Evolutionary conservation across 129 eudicot species (phyloP).

Genomic region (Apium graveolens): DNA sequence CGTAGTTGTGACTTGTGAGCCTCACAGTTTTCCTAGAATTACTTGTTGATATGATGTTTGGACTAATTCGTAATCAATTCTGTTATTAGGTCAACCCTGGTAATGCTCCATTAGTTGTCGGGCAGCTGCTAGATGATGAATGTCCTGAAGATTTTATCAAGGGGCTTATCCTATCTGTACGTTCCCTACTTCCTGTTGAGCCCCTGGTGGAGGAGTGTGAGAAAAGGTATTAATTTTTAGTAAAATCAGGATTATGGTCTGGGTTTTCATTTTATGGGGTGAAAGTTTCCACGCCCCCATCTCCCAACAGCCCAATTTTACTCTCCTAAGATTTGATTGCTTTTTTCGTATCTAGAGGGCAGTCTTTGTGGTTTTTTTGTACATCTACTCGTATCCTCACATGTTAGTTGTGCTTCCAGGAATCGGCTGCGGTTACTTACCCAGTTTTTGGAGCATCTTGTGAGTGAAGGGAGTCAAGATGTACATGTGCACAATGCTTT

Average conservation of each 20-base stretch:
- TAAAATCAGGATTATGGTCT: background rate
- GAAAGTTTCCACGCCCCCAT: background rate
- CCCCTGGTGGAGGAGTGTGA: slow-evolving; percentile 71
- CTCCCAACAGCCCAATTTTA: background rate
- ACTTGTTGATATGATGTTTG: background rate
- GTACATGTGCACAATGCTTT: slow-evolving; percentile 68
- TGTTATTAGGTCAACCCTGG: slow-evolving; percentile 49
- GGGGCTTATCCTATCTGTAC: slow-evolving; percentile 63
- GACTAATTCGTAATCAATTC: background rate
- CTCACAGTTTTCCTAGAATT: background rate
- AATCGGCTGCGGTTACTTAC: slow-evolving; percentile 64
- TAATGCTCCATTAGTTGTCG: slow-evolving; percentile 68
- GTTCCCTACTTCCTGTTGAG: slow-evolving; percentile 70
- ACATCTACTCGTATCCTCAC: background rate
- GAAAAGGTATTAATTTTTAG: slow-evolving; percentile 37
- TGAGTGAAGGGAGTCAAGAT: slow-evolving; percentile 68
- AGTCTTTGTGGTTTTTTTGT: background rate
- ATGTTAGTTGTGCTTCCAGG: slow-evolving; percentile 30
- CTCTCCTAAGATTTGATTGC: background rate
- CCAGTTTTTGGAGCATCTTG: slow-evolving; percentile 66
- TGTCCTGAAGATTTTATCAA: slow-evolving; percentile 75
- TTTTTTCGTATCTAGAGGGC: background rate
- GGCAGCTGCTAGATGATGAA: slow-evolving; percentile 65
- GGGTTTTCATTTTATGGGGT: background rate
- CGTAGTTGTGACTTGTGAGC: background rate